Evolutionary conservation across 768 basidiomycete genomes (phyloP).

Genomic region (Boletellus ananas): DNA sequence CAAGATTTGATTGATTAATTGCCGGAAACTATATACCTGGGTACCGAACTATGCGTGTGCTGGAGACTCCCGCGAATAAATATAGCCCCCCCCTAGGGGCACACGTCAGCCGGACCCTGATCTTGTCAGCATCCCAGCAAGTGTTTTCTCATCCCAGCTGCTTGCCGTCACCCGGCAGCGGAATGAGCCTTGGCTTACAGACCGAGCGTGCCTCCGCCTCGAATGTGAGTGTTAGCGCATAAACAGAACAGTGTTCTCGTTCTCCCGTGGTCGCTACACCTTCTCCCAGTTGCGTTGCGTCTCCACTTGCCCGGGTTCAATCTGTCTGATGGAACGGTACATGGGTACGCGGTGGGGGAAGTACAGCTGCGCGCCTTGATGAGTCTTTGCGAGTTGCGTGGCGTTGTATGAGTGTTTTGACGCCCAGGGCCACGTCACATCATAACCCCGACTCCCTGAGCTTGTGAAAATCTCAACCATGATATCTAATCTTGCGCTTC

Average conservation of each 20-base stretch:
- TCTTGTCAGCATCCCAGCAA: slow-evolving; percentile 90
- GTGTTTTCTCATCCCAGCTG: slow-evolving; percentile 85
- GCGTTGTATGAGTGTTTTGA: slow-evolving; percentile 69
- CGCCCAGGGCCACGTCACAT: slow-evolving; percentile 43
- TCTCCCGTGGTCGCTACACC: slow-evolving; percentile 90
- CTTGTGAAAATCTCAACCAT: no score
- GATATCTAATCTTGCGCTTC: no score
- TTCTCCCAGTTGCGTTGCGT: slow-evolving; percentile 68
- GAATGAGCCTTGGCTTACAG: slow-evolving; percentile 62
- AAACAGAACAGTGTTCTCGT: slow-evolving; percentile 42
- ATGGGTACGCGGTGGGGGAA: slow-evolving; percentile 1
- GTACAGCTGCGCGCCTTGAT: slow-evolving; percentile 56
- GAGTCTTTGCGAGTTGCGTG: slow-evolving; percentile 91
- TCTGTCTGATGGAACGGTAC: slow-evolving; percentile 57
- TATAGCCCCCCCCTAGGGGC: slow-evolving; percentile 39
- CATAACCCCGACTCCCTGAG: no score
- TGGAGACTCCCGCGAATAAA: slow-evolving; percentile 76
- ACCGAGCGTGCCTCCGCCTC: slow-evolving; percentile 49
- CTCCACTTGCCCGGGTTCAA: slow-evolving; percentile 74
- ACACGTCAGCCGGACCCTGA: slow-evolving; percentile 63
- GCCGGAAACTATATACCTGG: slow-evolving; percentile 66
- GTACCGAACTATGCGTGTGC: slow-evolving; percentile 93
- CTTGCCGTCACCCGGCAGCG: slow-evolving; percentile 61
- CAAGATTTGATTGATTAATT: slow-evolving; percentile 36
- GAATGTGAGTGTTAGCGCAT: slow-evolving; percentile 4